These are phyloP conservation scores for Aspergillus niger DNA, from an alignment of 2,329 filamentous ascomycete species.

Conservation along the genomic window DNA sequence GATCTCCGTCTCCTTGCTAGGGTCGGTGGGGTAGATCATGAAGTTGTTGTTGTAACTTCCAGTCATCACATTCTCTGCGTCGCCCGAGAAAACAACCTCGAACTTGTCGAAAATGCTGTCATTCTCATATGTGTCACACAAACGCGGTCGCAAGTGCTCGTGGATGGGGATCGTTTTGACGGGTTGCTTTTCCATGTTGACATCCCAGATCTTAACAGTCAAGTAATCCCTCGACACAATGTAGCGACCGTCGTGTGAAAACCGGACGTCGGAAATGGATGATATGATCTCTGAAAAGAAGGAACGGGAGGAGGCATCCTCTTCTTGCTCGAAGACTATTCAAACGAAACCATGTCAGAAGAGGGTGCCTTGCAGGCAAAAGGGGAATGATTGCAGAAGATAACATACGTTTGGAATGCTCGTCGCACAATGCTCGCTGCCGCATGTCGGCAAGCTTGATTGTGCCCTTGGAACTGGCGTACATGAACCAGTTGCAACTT, in stretches of 20 bases:
- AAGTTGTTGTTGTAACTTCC: constrained; percentile 99
- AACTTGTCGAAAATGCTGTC: constrained; percentile 99
- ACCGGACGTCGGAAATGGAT: constrained; percentile 97
- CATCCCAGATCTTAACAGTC: constrained; percentile 99
- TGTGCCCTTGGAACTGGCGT: constrained; percentile 96
- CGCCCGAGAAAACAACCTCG: constrained; percentile 97
- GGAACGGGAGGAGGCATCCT: constrained; percentile 92
- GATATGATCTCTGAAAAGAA: constrained; percentile 99
- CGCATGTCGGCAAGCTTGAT: constrained; percentile 99
- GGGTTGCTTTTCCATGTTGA: constrained; percentile 97
- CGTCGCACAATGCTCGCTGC: constrained; percentile 91
- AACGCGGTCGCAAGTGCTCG: constrained; percentile 87
- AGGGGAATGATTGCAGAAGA: background rate
- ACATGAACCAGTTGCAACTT: constrained; percentile 99
- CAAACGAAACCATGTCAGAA: constrained; percentile 16
- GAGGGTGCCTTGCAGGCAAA: background rate
- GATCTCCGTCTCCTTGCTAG: constrained; percentile 94
- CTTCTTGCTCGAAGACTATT: constrained; percentile 96
- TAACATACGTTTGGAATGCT: constrained; percentile 88
- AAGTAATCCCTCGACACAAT: constrained; percentile 97
- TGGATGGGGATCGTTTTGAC: constrained; percentile 99
- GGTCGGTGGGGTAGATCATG: constrained; percentile 99
- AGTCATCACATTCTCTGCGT: constrained; percentile 99
- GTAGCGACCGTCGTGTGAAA: constrained; percentile 93
- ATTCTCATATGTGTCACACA: constrained; percentile 99